Evolutionary conservation across 345 rosid species (phyloP), one percentile per base, ranked within the genome.

Genomic region (Pistacia vera): DNA sequence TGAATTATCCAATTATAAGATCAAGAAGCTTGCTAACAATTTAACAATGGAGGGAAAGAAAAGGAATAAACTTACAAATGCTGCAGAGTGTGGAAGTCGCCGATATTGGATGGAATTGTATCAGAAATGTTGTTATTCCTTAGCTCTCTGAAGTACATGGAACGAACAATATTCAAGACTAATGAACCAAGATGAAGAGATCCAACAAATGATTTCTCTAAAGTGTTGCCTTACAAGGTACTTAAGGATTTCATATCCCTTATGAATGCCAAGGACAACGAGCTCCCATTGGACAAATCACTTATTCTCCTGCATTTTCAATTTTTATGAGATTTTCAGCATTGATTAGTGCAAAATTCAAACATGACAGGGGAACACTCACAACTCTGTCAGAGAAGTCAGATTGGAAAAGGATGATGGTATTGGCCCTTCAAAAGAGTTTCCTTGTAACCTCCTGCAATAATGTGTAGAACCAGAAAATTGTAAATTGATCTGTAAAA

Each of bases 361-460:
- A 57, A 64, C 11, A 71, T 66, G 28, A 41, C 0, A 62, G 9
- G 36, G 8, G 75, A 57, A 60, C 49, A 83, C 93, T 87, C 72
- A 90, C 94, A 92, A 72, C 59, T 87, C 90, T 64, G 79, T 81
- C 82, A 90, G 56, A 8, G 88, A 83, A 78, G 78, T 74, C 59
- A 90, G 78, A 66, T 80, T 90, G 17, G 86, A 74, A 73, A 92
- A 88, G 55, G 85, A 61, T 48, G 91, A 84, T 68, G 97, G 97
- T 72, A 92, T 77, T 64, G 94, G 85, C 75, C 97, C 94, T 58
- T 76, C 82, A 70, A 90, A 89, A 79, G 84, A 80, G 70, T 90
- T 92, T 28, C 97, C 97, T 71, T 87, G 80, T 81, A 92, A 81
- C 83, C 86, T 84, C 89, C 94, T 92, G 80, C 81, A 85, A 74